A percentile compares a stretch with the other conserved stretches of the same genome.
phyloP scores from a whole-genome alignment of 768 basidiomycete genomes.

The button mushroom (Agaricus bisporus) region DNA sequence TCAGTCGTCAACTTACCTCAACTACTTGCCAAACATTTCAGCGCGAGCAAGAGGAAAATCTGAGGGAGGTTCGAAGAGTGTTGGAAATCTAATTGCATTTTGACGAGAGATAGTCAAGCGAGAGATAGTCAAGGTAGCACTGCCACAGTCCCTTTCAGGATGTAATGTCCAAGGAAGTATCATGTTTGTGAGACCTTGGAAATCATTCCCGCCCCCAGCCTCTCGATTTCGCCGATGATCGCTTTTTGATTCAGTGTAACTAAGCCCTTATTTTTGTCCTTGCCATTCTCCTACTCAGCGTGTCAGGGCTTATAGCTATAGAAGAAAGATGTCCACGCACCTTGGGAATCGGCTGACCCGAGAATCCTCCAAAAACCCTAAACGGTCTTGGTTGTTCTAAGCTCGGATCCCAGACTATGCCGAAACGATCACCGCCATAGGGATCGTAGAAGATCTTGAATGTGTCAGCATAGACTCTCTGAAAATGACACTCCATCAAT shows the following conservation, averaged over 20 bases:
- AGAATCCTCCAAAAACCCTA: slow-evolving; percentile 80
- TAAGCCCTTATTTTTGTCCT: slow-evolving; percentile 47
- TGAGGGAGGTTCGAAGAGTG: no score
- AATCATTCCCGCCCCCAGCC: slow-evolving; percentile 68
- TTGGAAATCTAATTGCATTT: neutral
- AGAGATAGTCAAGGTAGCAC: no score
- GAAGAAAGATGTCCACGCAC: slow-evolving; percentile 17
- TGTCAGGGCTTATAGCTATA: neutral
- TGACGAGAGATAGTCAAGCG: no score
- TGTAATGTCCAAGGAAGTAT: neutral
- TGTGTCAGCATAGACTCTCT: slow-evolving; percentile 72
- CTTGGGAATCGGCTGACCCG: slow-evolving; percentile 50
- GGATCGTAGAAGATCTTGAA: slow-evolving; percentile 82
- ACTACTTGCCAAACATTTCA: no score
- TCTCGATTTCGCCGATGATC: slow-evolving; percentile 68
- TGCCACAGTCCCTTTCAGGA: no score
- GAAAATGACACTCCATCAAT: neutral
- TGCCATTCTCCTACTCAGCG: slow-evolving; percentile 30
- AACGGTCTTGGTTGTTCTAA: slow-evolving; percentile 59
- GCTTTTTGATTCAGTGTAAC: slow-evolving; percentile 64
- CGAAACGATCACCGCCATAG: slow-evolving; percentile 73
- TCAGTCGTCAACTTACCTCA: no score
- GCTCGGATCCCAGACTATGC: slow-evolving; percentile 81
- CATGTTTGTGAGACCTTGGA: slow-evolving; percentile 12
- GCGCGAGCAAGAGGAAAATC: no score